Evolutionary conservation across 2,329 filamentous ascomycete species (phyloP), one percentile per base, ranked within the genome.

Genomic region (Dothidotthia symphoricarpi): DNA sequence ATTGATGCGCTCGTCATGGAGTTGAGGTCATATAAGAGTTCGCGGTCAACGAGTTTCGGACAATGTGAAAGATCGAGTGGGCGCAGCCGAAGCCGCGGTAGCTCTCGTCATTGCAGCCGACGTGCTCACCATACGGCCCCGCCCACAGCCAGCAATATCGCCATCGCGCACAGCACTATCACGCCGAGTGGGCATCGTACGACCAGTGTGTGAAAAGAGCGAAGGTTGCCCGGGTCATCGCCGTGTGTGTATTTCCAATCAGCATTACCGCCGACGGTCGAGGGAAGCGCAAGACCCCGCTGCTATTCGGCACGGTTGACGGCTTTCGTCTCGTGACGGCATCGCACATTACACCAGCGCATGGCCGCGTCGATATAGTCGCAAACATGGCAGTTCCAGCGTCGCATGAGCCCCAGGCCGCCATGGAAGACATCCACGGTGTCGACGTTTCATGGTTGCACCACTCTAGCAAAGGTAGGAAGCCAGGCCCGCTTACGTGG

Each of bases 361-460:
- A 66, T 64, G 59, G 61, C 53, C 47, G 49, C 27, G 17, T 32
- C 28, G 29, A 39, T 45, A 44, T 49, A 51, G 32, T 43, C 43
- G 39, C 45, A 39, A 51, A 53, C 51, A 59, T 59, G 43, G 49
- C 42, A 32, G 38, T 54, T 11, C 46, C 53, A 39, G 35, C 44
- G 37, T 38, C 51, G 31, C 43, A 40, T 31, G 53, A 57, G 24
- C 36, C 42, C 17, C 47, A 47, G 34, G 47, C 53, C 33, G 47
- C 45, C 41, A 91, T 91, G 87, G 87, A 91, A 69, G 83, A 85
- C 55, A 80, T 87, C 51, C 82, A 88, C 66, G 83, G 84, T 52
- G 80, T 94, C 60, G 88, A 95, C 69, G 88, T 94, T 61, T 89
- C 85, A 69, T 95, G 88, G 88, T 85, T 94, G 74, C 86, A 93